Evolutionary conservation across 305 asterid genomes (phyloP).

Genomic region (Coffea humblotiana): DNA sequence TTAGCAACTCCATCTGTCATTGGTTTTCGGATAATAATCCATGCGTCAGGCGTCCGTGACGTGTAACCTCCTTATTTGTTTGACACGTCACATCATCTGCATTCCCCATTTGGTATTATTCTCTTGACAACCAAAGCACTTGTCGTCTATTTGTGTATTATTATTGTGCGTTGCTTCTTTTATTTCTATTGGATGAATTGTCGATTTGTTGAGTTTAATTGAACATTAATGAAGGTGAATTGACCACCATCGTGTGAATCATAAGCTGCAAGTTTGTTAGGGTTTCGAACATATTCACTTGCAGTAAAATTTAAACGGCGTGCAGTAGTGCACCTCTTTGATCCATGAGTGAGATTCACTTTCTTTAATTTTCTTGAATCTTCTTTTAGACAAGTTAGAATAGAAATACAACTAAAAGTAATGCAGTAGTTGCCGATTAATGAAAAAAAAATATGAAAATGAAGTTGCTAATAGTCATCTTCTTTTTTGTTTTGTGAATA

Average conservation of each 20-base stretch:
- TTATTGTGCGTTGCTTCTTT: background rate
- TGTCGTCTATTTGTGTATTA: background rate
- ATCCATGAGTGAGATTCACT: too few relatives aligned
- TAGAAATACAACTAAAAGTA: too few relatives aligned
- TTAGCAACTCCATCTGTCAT: slow-evolving; percentile 19
- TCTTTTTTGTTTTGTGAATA: background rate
- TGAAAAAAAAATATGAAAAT: background rate
- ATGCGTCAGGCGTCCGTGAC: slow-evolving; percentile 17
- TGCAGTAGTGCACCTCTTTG: too few relatives aligned
- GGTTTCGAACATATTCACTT: too few relatives aligned
- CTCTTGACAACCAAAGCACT: background rate
- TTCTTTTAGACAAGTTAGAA: too few relatives aligned
- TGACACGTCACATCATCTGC: slow-evolving; percentile 9
- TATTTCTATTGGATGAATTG: background rate
- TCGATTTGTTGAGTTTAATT: background rate
- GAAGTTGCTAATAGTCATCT: background rate
- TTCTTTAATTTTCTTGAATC: too few relatives aligned
- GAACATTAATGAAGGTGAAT: background rate
- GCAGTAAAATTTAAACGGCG: too few relatives aligned
- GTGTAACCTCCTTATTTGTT: slow-evolving; percentile 15
- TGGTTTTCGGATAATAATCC: slow-evolving; percentile 17
- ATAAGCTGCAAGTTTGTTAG: too few relatives aligned
- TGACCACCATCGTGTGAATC: too few relatives aligned
- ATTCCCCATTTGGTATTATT: background rate
- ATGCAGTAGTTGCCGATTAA: too few relatives aligned